These are phyloP conservation scores for Glonium stellatum DNA, from an alignment of 495 filamentous ascomycete genomes.

Conservation along the genomic window DNA sequence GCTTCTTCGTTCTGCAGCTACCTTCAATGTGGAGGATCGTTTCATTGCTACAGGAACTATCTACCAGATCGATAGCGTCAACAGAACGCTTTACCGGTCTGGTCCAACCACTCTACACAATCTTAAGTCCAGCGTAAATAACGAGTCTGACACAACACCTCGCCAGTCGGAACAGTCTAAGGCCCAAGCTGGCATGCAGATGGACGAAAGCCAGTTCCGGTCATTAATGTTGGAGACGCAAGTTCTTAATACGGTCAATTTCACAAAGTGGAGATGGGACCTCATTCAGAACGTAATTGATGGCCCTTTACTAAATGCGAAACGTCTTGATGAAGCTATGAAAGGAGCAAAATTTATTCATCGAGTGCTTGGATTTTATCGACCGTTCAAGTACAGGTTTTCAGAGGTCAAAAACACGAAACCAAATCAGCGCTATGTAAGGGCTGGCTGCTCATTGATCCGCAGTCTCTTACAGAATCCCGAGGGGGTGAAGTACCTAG, in stretches of 20 bases:
- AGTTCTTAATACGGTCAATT: slow-evolving; percentile 78
- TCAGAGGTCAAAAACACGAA: slow-evolving; percentile 79
- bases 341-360: slow-evolving; percentile 94
- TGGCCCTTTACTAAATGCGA: slow-evolving; percentile 84
- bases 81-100: slow-evolving; percentile 83
- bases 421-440: slow-evolving; percentile 88
- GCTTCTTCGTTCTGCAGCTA: slow-evolving; percentile 66
- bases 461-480: slow-evolving; percentile 73
- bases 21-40: slow-evolving; percentile 61
- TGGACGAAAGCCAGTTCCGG: slow-evolving; percentile 85
- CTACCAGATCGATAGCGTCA: slow-evolving; percentile 96
- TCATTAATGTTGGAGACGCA: slow-evolving; percentile 78
- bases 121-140: slow-evolving; percentile 37
- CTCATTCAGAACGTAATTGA: slow-evolving; percentile 84
- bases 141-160: slow-evolving; percentile 11
- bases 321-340: slow-evolving; percentile 87
- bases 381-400: slow-evolving; percentile 95
- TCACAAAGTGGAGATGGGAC: slow-evolving; percentile 94
- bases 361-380: slow-evolving; percentile 85
- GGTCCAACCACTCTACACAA: slow-evolving; percentile 43
- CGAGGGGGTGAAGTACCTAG: slow-evolving; percentile 77
- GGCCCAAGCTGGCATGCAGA: slow-evolving; percentile 59
- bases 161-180: slow-evolving; percentile 60
- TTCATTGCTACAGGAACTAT: slow-evolving; percentile 78
- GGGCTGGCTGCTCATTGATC: slow-evolving; percentile 79